Evolutionary conservation across 2,329 filamentous ascomycete species (phyloP), one percentile per base, ranked within the genome.

Genomic region (Fusarium sp.): DNA sequence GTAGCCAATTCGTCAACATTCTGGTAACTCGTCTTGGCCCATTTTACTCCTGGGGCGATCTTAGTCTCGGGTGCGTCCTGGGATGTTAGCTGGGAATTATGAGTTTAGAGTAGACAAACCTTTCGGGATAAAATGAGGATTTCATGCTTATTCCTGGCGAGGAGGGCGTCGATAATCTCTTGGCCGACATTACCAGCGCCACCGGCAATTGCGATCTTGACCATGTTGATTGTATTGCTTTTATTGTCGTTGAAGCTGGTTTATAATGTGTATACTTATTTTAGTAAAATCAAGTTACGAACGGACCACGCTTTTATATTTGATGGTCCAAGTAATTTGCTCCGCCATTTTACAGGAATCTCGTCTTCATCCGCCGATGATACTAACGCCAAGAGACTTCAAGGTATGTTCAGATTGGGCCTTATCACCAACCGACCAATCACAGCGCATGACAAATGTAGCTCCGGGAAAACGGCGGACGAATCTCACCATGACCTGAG

Each of bases 111-210:
- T 6, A 20, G 68, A 56, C 50, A 2, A 44, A 83, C 83, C 47
- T 78, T 82, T 65, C 86, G 78, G 2, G 80, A 83, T 3, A 89
- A 73, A 20, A 88, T 76, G 0, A 79, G 73, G 44, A 89, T 83
- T 0, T 86, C 77, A 56, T 89, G 86, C 53, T 82, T 86, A 11
- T 79, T 78, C 5, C 78, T 77, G 4, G 80, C 80, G 4, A 85
- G 68, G 0, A 88, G 77, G 5, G 75, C 78, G 57, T 87, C 84
- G 21, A 88, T 74, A 11, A 88, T 71, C 69, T 87, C 85, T 40
- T 76, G 78, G 3, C 82, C 83, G 45, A 89, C 81, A 55, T 85
- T 62, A 15, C 70, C 66, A 3, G 70, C 57, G 32, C 70, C 70
- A 28, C 70, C 70, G 5, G 68, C 66, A 12, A 72, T 48, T 32